A percentile compares a stretch with the other conserved stretches of the same genome.
phyloP scores from a whole-genome alignment of 768 basidiomycete species.

The Tylopilus sp. region DNA sequence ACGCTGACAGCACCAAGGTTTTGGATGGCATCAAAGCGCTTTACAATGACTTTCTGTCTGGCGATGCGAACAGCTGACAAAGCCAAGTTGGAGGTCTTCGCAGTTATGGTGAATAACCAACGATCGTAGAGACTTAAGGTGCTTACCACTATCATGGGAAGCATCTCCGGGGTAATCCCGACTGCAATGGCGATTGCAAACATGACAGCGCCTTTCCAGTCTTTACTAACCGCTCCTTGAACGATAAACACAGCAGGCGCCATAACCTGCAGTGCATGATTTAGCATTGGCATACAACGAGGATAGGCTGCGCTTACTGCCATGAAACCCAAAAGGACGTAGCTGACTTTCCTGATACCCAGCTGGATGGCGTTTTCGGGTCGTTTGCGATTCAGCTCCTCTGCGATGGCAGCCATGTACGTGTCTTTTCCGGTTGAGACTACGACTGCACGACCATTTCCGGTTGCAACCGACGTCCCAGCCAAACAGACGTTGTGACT shows the following conservation, averaged over 20 bases:
- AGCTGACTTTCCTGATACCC: conserved; percentile 33
- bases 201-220: conserved; percentile 31
- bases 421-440: conserved; percentile 32
- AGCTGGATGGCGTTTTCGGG: conserved; percentile 34
- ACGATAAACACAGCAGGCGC: conserved; percentile 29
- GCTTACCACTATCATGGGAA: conserved; percentile 33
- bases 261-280: conserved; percentile 22
- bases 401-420: conserved; percentile 35
- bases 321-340: conserved; percentile 31
- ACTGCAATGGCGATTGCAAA: conserved; percentile 31
- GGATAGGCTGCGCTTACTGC: conserved; percentile 14
- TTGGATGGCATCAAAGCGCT: conserved; percentile 62
- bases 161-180: conserved; percentile 32
- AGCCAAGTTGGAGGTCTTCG: conserved; percentile 57
- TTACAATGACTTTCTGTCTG: conserved; percentile 55
- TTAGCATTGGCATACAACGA: not conserved
- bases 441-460: conserved; percentile 30
- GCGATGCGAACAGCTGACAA: conserved; percentile 55
- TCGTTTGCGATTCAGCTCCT: conserved; percentile 30
- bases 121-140: not conserved
- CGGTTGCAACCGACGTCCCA: conserved; percentile 33
- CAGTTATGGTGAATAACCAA: conserved; percentile 30
- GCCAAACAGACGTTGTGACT: conserved; percentile 33
- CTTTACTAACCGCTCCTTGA: conserved; percentile 30
- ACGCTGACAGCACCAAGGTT: conserved; percentile 53